Evolutionary conservation across 1,284 basidiomycete genomes (phyloP), one percentile per base, ranked within the genome.

Genomic region (Moesziomyces antarcticus): DNA sequence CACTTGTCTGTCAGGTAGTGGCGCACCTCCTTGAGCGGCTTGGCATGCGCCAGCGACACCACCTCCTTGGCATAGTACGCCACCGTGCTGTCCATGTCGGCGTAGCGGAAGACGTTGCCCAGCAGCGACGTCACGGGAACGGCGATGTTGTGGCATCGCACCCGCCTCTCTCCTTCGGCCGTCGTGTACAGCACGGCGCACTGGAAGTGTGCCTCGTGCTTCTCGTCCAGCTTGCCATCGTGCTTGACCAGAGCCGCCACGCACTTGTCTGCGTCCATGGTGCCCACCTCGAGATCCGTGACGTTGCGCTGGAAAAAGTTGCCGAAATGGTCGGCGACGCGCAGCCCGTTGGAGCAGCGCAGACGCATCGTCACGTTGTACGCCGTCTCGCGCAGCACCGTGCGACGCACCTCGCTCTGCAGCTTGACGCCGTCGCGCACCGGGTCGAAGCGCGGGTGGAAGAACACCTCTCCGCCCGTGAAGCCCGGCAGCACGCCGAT

Each of bases 391-490:
- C 93, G 88, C 5, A 88, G 86, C 18, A 95, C 79, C 0, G 94
- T 85, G 25, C 93, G 88, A 56, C 87, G 87, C 21, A 99, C 83
- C 80, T 97, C 92, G 22, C 91, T 90, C 25, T 88, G 85, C 13
- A 99, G 83, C 16, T 89, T 87, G 21, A 86, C 82, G 10, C 88
- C 88, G 82, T 97, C 94, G 46, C 91, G 88, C 3, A 86, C 85
- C 0, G 89, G 88, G 60, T 91, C 89, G 84, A 95, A 99, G 37
- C 92, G 89, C 8, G 97, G 96, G 81, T 97, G 92, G 86, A 92
- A 97, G 85, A 91, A 95, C 1, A 96, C 82, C 64, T 97, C 93
- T 20, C 97, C 97, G n/a, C 97, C 97, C 1, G 93, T 94, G 18
- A 90, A 84, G 0, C 89, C 89, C 0, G 91, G 85, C 7, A 94